These are phyloP conservation scores for Kewa caespitosa DNA, from an alignment of 179 eudicot genomes.

Conservation along the genomic window DNA sequence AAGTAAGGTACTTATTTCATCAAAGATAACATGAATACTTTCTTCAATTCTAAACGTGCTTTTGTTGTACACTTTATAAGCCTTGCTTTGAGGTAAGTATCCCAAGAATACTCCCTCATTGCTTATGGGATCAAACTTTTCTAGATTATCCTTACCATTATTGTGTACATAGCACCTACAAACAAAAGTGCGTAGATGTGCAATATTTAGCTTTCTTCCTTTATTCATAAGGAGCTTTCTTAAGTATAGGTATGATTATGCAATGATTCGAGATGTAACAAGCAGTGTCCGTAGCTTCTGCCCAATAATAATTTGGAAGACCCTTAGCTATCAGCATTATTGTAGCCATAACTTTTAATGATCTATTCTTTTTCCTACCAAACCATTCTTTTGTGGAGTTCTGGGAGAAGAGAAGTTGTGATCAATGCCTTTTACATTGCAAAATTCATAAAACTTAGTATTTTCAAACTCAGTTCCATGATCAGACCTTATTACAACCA, in stretches of 20 bases:
- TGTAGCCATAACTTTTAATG: neutral
- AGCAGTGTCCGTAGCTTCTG: neutral
- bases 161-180: neutral
- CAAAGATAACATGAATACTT: neutral
- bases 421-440: neutral
- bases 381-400: neutral
- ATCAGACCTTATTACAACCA: neutral
- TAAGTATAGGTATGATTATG: neutral
- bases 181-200: neutral
- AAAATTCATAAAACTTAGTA: neutral
- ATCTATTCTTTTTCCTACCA: neutral
- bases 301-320: neutral
- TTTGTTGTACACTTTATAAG: slow-evolving; percentile 5
- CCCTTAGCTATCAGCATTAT: neutral
- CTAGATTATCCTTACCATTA: neutral
- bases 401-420: neutral
- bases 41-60: neutral
- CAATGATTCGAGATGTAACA: neutral
- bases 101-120: neutral
- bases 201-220: neutral
- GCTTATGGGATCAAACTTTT: neutral
- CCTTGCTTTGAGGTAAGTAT: neutral
- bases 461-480: neutral
- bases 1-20: neutral
- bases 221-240: neutral